These are phyloP conservation scores for Xylaria polymorpha DNA, from an alignment of 2,329 filamentous ascomycete species.

Conservation along the genomic window DNA sequence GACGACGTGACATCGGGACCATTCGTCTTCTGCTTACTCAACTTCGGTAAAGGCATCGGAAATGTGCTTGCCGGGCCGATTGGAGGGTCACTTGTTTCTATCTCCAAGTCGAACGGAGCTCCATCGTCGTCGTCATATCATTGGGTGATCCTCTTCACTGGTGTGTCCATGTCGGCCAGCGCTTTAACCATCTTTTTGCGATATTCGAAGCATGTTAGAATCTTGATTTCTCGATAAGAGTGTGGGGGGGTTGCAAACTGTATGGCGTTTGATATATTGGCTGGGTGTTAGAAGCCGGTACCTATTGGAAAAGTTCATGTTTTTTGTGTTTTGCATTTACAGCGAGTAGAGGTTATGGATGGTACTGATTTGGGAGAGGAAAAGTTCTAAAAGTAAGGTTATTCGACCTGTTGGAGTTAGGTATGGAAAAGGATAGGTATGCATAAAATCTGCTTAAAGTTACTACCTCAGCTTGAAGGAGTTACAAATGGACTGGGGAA, in stretches of 20 bases:
- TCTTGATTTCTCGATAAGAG: neutral
- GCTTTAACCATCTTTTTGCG: slow-evolving; percentile 30
- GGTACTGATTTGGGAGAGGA: too few relatives aligned
- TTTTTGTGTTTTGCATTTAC: neutral
- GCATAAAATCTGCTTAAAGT: too few relatives aligned
- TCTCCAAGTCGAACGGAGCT: slow-evolving; percentile 22
- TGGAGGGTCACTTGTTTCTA: slow-evolving; percentile 35
- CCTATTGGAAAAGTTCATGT: neutral
- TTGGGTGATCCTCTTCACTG: slow-evolving; percentile 38
- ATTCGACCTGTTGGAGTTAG: too few relatives aligned
- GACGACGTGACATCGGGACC: slow-evolving; percentile 34
- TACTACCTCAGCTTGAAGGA: too few relatives aligned
- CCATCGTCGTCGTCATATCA: slow-evolving; percentile 30
- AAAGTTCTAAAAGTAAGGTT: too few relatives aligned
- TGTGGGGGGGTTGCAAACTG: neutral
- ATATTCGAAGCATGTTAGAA: slow-evolving; percentile 24
- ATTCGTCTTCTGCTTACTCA: slow-evolving; percentile 35
- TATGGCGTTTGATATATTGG: neutral
- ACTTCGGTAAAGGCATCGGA: slow-evolving; percentile 39
- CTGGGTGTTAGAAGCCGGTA: neutral
- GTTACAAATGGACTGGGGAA: too few relatives aligned
- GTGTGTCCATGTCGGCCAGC: slow-evolving; percentile 39
- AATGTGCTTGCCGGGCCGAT: slow-evolving; percentile 39
- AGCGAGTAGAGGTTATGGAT: too few relatives aligned
- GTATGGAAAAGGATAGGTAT: too few relatives aligned